Evolutionary conservation across 805 yeast genomes (phyloP), one percentile per base, ranked within the genome.

Genomic region (Hanseniaspora lindneri): DNA sequence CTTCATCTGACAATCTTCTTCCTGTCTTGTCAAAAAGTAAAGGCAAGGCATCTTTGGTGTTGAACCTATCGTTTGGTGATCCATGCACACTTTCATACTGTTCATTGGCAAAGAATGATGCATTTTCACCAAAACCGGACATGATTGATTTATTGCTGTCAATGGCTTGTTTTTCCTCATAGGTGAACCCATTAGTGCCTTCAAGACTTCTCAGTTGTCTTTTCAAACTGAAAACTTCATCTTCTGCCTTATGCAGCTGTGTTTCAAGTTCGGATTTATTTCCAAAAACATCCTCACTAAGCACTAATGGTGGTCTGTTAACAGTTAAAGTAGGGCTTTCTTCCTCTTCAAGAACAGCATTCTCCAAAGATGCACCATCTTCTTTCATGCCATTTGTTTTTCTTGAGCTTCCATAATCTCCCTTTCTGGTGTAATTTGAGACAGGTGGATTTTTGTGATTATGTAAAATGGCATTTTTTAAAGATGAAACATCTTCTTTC

Each of bases 111-210:
- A 46, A 46, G 44, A 46, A 46, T 19, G 53, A 53, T 33, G 61
- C 65, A 5, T 60, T 60, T 36, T 59, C 57, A 25, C 53, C 55
- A 51, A 58, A 60, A 24, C 62, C 60, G 55, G 56, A 53, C 33
- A 46, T 19, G 7, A 40, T 6, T 11, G 42, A 21, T 21, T 34
- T 47, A 32, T 47, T 47, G 13, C 19, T 19, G 29, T 40, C 36
- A 23, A 39, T 40, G 14, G 50, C 50, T n/a, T 25, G 10, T 9
- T 23, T 10, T 20, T 47, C 50, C 3, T 47, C 44, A 21, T 39
- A 27, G 2, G 44, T 40, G 33, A 20, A 39, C 19, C 35, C 17
- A 6, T 17, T 41, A 9, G 17, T 32, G 5, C 34, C 27, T 2
- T 33, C 33, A 20, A 46, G 21, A 17, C 39, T 35, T 13, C 36